phyloP scores from a whole-genome alignment of 1,284 basidiomycete species.

The Trichosporon faecale region DNA sequence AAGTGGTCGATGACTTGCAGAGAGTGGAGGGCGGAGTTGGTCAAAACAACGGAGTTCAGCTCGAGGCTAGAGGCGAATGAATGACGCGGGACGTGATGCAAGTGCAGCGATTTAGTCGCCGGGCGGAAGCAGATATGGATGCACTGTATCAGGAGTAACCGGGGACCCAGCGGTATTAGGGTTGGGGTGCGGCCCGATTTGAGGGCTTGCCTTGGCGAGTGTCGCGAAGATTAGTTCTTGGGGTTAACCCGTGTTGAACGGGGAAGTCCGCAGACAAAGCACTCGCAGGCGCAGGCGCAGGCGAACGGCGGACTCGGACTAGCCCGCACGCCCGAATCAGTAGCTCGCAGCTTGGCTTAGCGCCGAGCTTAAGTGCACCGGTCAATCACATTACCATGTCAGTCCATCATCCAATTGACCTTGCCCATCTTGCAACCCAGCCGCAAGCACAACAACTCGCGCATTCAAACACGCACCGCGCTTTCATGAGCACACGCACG shows the following conservation, averaged over 20 bases:
- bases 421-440: background rate
- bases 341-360: background rate
- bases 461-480: no score
- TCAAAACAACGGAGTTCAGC: background rate
- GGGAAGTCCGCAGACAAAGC: background rate
- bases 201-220: background rate
- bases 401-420: background rate
- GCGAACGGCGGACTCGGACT: background rate
- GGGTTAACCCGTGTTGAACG: background rate
- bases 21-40: background rate
- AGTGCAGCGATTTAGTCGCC: background rate
- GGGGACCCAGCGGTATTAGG: background rate
- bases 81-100: background rate
- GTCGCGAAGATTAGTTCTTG: background rate
- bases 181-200: background rate
- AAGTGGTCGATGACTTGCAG: no score
- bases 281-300: background rate
- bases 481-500: background rate
- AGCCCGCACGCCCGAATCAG: background rate
- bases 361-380: background rate
- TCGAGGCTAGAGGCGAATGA: background rate
- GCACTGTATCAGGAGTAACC: background rate
- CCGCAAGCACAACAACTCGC: background rate
- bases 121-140: background rate
- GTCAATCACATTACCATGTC: background rate